Evolutionary conservation across 202 grass and related monocot species (phyloP).

Genomic region (Alloteropsis angusta): DNA sequence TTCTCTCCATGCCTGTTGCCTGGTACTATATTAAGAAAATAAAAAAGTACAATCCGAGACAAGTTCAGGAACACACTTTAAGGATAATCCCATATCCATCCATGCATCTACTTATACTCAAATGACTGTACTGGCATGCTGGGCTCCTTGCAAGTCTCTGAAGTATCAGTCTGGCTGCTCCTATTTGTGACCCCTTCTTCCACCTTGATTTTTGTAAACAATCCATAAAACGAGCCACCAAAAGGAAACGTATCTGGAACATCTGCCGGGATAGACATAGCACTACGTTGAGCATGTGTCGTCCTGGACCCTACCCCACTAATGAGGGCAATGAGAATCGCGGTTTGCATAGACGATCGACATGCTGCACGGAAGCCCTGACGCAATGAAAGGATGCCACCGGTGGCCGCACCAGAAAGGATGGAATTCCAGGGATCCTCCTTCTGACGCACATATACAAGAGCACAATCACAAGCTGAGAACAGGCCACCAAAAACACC

Average conservation of each 20-base stretch:
- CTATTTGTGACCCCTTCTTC: background rate
- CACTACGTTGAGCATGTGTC: background rate
- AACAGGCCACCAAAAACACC: slow-evolving; percentile 34
- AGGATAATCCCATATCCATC: background rate
- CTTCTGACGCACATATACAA: slow-evolving; percentile 36
- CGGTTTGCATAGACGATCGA: slow-evolving; percentile 23
- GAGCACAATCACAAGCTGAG: slow-evolving; percentile 36
- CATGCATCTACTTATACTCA: slow-evolving; percentile 33
- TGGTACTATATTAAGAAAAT: background rate
- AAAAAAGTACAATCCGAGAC: background rate
- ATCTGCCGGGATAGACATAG: background rate
- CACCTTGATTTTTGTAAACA: slow-evolving; percentile 28
- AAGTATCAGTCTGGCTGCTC: slow-evolving; percentile 22
- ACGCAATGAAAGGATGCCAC: slow-evolving; percentile 46
- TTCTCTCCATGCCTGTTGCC: background rate
- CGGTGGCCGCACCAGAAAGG: slow-evolving; percentile 39
- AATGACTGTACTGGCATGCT: slow-evolving; percentile 13
- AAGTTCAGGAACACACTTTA: background rate
- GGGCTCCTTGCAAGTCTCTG: slow-evolving; percentile 36
- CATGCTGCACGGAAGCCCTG: slow-evolving; percentile 20
- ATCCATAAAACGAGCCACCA: slow-evolving; percentile 17
- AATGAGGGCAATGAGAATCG: slow-evolving; percentile 27
- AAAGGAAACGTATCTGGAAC: background rate
- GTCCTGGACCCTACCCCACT: slow-evolving; percentile 3
- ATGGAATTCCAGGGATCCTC: slow-evolving; percentile 88